These are phyloP conservation scores for Bigelowiella natans DNA, from an alignment of 78 protist species.

Conservation along the genomic window DNA sequence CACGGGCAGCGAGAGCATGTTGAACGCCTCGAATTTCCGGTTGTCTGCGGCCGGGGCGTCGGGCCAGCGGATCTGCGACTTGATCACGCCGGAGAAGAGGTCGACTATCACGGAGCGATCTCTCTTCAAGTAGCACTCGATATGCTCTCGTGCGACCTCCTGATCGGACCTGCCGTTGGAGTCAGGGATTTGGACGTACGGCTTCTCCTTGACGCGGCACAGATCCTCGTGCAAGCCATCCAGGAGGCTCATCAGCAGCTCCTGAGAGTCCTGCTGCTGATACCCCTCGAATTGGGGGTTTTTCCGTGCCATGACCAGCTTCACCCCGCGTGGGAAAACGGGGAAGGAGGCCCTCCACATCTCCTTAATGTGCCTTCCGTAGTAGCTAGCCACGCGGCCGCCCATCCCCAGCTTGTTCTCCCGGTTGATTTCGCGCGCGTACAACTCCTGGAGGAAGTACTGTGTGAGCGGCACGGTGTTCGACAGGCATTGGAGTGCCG, in stretches of 20 bases:
- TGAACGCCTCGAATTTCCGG: background rate
- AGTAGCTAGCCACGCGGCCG: too few species aligned
- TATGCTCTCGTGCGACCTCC: background rate
- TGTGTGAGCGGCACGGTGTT: background rate
- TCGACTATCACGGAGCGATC: background rate
- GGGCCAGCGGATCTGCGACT: background rate
- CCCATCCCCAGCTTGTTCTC: background rate
- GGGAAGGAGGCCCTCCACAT: background rate
- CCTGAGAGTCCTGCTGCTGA: background rate
- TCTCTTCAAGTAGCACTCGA: background rate
- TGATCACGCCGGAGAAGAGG: background rate
- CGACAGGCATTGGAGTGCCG: background rate
- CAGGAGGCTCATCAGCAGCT: background rate
- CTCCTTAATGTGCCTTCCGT: background rate
- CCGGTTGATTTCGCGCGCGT: background rate
- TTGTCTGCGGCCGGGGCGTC: background rate
- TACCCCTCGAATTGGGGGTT: background rate
- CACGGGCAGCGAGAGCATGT: background rate
- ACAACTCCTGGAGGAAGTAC: background rate
- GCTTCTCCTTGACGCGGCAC: background rate
- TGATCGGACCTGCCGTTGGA: background rate
- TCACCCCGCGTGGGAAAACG: background rate
- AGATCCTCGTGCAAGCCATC: background rate
- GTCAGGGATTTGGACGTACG: background rate
- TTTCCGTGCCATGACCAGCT: background rate